A percentile compares a stretch with the other conserved stretches of the same genome.
Conservation (phyloP, 441 rosid species). For the Cnidoscolus chayamansa region DNA sequence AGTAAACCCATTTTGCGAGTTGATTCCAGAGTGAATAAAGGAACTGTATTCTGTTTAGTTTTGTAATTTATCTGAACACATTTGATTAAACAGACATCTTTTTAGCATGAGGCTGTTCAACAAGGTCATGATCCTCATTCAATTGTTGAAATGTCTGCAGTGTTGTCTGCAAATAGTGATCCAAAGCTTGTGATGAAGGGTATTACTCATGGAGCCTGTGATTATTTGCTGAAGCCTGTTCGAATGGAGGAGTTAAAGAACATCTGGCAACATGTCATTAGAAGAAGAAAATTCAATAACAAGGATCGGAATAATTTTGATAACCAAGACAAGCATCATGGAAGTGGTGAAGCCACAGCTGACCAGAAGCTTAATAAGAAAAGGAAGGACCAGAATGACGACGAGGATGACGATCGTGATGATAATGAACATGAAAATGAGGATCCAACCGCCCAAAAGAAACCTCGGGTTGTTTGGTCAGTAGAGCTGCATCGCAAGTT, state of each 20-base stretch:
- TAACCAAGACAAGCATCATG: constrained; percentile 32
- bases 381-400: constrained; percentile 69
- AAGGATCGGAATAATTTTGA: constrained; percentile 38
- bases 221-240: constrained; percentile 83
- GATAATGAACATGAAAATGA: constrained; percentile 70
- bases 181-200: constrained; percentile 87
- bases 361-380: constrained; percentile 49
- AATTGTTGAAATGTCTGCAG: constrained; percentile 36
- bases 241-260: constrained; percentile 79
- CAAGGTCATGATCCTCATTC: constrained; percentile 6
- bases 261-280: constrained; percentile 93
- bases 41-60: background rate
- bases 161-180: constrained; percentile 86
- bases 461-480: constrained; percentile 95
- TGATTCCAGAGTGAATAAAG: background rate
- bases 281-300: constrained; percentile 56
- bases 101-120: background rate
- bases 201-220: constrained; percentile 82
- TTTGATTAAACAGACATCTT: constrained; percentile 1
- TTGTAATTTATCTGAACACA: background rate
- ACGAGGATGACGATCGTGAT: constrained; percentile 65
- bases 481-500: constrained; percentile 85
- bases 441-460: constrained; percentile 65
- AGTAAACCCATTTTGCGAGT: background rate
- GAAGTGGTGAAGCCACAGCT: constrained; percentile 34